Percentiles rank a stretch among this genome's conserved stretches.
Evolutionary conservation across 176 grass and related monocot genomes (phyloP).

Genomic region (Oryza officinalis): DNA sequence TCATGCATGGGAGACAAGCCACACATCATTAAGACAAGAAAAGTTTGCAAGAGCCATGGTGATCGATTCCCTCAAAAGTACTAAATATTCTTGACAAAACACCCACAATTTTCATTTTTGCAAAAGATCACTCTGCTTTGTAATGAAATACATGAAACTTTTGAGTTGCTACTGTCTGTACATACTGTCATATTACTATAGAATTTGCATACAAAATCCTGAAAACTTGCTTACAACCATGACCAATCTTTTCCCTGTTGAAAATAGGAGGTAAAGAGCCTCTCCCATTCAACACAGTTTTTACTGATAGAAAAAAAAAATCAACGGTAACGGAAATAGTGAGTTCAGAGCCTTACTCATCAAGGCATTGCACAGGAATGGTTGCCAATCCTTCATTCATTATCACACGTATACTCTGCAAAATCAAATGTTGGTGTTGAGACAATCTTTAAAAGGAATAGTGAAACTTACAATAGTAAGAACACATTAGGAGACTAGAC

Average conservation of each 20-base stretch:
- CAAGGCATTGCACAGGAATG: constrained; percentile 81
- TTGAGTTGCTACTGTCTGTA: neutral
- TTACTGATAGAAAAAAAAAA: neutral
- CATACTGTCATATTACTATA: neutral
- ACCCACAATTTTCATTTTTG: neutral
- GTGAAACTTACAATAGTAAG: too few relatives aligned
- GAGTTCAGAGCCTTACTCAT: constrained; percentile 67
- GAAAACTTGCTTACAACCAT: neutral
- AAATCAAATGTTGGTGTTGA: too few relatives aligned
- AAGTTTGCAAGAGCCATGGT: neutral
- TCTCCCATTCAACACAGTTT: neutral
- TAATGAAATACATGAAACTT: constrained; percentile 11
- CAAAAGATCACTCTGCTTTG: too few relatives aligned
- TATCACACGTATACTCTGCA: constrained; percentile 92
- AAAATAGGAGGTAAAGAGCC: neutral
- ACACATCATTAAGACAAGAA: neutral
- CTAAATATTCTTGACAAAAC: neutral
- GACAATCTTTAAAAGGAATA: too few relatives aligned
- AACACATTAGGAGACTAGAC: too few relatives aligned
- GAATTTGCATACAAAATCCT: too few relatives aligned
- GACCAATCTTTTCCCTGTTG: neutral
- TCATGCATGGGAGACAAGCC: neutral
- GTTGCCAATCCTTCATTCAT: constrained; percentile 97
- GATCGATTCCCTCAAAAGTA: neutral
- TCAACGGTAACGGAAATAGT: neutral